Conservation (phyloP, 306 rosid species). For the Canavalia ensiformis region DNA sequence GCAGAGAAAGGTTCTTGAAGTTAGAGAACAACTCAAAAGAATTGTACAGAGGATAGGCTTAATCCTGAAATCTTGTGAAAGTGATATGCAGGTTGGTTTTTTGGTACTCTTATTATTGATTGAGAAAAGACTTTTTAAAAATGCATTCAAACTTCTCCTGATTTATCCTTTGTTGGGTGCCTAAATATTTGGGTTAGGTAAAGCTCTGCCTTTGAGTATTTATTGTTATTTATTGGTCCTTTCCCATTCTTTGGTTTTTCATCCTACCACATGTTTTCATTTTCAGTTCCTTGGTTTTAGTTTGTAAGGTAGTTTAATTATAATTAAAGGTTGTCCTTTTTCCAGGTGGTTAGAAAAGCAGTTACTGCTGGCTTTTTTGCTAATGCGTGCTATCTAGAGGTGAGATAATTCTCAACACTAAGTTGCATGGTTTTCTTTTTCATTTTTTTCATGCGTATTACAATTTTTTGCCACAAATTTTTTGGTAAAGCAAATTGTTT, state of each 20-base stretch:
- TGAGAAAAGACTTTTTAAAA: slow-evolving; percentile 18
- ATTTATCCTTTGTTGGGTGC: slow-evolving; percentile 29
- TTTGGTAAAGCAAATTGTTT: slow-evolving; percentile 36
- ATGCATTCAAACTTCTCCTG: slow-evolving; percentile 16
- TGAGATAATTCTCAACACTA: slow-evolving; percentile 50
- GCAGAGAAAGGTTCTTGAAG: slow-evolving; percentile 89
- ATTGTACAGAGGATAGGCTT: slow-evolving; percentile 87
- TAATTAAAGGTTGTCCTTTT: slow-evolving; percentile 22
- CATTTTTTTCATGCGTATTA: slow-evolving; percentile 32
- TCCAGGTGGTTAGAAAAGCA: slow-evolving; percentile 85
- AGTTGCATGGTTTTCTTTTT: slow-evolving; percentile 38
- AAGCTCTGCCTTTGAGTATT: background rate
- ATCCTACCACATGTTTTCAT: slow-evolving; percentile 10
- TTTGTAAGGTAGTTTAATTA: background rate
- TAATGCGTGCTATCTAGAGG: slow-evolving; percentile 81
- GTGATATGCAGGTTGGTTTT: slow-evolving; percentile 71
- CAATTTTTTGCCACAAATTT: background rate
- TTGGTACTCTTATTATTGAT: background rate
- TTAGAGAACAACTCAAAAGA: slow-evolving; percentile 90
- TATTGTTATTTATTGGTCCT: slow-evolving; percentile 19
- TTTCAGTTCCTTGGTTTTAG: slow-evolving; percentile 19
- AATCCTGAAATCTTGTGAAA: slow-evolving; percentile 74
- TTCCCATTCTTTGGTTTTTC: slow-evolving; percentile 17
- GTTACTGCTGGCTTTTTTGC: slow-evolving; percentile 85
- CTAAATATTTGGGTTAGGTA: slow-evolving; percentile 19